These are phyloP conservation scores for Beauveria australis DNA, from an alignment of 2,329 filamentous ascomycete genomes.

Conservation along the genomic window DNA sequence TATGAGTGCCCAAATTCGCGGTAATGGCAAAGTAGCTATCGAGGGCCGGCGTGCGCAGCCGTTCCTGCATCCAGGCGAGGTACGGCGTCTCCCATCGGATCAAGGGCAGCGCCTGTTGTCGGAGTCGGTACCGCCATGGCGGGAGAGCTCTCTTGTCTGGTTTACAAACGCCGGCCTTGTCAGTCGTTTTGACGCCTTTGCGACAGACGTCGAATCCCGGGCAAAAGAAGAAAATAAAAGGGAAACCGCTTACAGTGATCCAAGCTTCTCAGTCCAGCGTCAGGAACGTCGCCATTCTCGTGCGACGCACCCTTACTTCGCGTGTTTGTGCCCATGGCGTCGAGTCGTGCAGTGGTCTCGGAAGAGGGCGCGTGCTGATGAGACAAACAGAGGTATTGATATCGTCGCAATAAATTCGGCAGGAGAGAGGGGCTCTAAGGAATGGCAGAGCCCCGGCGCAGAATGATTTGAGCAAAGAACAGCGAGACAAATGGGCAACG, in stretches of 20 bases:
- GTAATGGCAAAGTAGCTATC: constrained; percentile 97
- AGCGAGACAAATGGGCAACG: neutral
- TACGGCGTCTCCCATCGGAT: constrained; percentile 94
- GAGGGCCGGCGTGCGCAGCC: constrained; percentile 70
- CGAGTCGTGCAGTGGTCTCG: neutral
- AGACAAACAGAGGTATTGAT: neutral
- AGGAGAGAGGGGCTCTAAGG: neutral
- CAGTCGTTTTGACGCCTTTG: neutral
- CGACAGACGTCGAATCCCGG: neutral
- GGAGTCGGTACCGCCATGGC: constrained; percentile 77
- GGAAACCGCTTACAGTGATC: constrained; percentile 57
- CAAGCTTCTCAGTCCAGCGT: constrained; percentile 72
- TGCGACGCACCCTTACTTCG: constrained; percentile 25
- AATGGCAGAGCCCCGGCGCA: neutral
- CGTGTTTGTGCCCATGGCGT: constrained; percentile 24
- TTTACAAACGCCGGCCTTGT: neutral
- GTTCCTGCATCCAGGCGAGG: constrained; percentile 76
- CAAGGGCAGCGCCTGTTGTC: constrained; percentile 74
- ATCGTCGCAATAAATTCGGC: neutral
- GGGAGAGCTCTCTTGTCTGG: constrained; percentile 77
- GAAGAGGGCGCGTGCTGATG: neutral
- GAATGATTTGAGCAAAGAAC: neutral
- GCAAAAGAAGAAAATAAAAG: neutral
- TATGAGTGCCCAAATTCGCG: constrained; percentile 93
- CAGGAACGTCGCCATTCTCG: constrained; percentile 28